A percentile compares a stretch with the other conserved stretches of the same genome.
Evolutionary conservation across 306 rosid genomes (phyloP).

Genomic region (Cyamopsis tetragonoloba): DNA sequence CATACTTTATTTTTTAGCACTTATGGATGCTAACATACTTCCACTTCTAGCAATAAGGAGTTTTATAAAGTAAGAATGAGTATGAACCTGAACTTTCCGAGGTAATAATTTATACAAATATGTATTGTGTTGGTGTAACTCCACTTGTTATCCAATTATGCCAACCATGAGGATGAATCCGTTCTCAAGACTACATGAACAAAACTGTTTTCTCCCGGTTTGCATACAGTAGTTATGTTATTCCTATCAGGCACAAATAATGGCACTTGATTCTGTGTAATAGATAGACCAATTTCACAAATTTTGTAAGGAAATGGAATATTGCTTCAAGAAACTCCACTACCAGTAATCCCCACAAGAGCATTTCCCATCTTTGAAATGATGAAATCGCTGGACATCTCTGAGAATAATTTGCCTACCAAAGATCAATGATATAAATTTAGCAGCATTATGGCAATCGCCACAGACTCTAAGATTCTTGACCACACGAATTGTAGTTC

Average conservation of each 20-base stretch:
- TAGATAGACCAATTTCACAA: background rate
- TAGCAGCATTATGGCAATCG: conserved; percentile 80
- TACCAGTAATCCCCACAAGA: conserved; percentile 93
- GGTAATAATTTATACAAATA: background rate
- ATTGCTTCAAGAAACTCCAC: conserved; percentile 21
- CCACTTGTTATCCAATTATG: background rate
- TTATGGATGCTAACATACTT: too few species aligned
- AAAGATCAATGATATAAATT: conserved; percentile 61
- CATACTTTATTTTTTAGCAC: too few species aligned
- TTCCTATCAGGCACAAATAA: conserved; percentile 12
- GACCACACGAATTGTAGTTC: conserved; percentile 69
- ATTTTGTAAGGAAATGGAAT: background rate
- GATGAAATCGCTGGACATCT: conserved; percentile 83
- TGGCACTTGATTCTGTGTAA: background rate
- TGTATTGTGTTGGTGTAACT: background rate
- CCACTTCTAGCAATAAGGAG: too few species aligned
- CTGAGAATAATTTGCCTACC: conserved; percentile 67
- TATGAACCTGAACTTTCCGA: conserved; percentile 1
- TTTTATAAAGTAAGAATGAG: too few species aligned
- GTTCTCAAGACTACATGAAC: conserved; percentile 1
- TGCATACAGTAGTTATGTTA: background rate
- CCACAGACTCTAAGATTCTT: conserved; percentile 81
- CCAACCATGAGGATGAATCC: background rate
- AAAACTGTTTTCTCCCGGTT: background rate
- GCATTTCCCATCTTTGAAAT: conserved; percentile 71